phyloP scores from a whole-genome alignment of 352 stramenopile species.

The Pythium phragmitis region DNA sequence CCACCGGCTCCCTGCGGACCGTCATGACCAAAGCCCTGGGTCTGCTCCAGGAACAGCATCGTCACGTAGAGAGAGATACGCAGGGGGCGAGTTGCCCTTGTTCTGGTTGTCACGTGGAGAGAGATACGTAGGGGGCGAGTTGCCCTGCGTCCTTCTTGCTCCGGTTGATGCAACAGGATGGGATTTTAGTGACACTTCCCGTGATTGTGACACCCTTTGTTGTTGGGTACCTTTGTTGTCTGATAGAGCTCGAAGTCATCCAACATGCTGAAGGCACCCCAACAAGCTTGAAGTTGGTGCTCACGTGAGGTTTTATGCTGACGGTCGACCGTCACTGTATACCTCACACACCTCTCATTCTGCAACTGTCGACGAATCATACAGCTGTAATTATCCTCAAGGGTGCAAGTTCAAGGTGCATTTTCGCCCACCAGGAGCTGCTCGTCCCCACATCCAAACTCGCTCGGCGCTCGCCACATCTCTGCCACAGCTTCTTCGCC shows the following conservation, averaged over 20 bases:
- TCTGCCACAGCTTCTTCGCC: neutral
- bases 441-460: slow-evolving; percentile 15
- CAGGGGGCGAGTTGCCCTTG: neutral
- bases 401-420: slow-evolving; percentile 15
- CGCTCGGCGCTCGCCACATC: slow-evolving; percentile 1
- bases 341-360: neutral
- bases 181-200: neutral
- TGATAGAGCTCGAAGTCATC: neutral
- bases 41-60: slow-evolving; percentile 85
- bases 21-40: slow-evolving; percentile 53
- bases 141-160: neutral
- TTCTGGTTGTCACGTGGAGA: no score
- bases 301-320: slow-evolving; percentile 26
- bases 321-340: slow-evolving; percentile 15
- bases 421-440: neutral
- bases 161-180: slow-evolving; percentile 17
- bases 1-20: neutral
- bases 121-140: neutral
- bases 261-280: neutral
- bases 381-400: neutral
- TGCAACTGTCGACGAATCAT: slow-evolving; percentile 29
- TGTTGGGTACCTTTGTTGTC: neutral
- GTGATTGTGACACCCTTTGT: neutral
- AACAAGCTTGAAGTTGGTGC: slow-evolving; percentile 20
- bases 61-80: neutral